phyloP scores from a whole-genome alignment of 495 filamentous ascomycete species.

The Viridothelium virens region DNA sequence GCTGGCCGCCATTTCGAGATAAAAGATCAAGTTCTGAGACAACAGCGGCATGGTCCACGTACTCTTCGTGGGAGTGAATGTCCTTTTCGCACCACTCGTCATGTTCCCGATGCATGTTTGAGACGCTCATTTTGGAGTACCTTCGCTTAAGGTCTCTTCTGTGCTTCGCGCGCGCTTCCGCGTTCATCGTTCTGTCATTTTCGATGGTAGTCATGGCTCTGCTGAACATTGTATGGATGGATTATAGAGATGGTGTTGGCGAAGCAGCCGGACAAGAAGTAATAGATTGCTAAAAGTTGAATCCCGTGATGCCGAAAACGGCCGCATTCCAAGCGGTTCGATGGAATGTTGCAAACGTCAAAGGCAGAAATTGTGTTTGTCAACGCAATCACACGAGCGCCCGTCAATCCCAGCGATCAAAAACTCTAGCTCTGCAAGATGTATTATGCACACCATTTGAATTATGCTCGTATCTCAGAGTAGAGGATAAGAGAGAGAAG shows the following conservation, averaged over 20 bases:
- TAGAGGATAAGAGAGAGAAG: no score
- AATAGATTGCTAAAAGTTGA: not conserved
- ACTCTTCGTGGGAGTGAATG: not conserved
- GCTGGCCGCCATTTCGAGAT: not conserved
- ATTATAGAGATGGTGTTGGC: no score
- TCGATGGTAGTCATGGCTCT: not conserved
- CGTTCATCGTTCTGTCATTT: not conserved
- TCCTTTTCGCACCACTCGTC: not conserved
- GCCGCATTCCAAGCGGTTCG: not conserved
- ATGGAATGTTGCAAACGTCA: slow-evolving; percentile 5
- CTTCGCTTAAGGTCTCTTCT: not conserved
- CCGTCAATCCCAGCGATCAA: no score
- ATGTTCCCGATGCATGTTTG: not conserved
- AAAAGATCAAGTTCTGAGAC: not conserved
- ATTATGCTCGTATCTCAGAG: no score
- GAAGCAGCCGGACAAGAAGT: not conserved
- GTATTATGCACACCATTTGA: no score
- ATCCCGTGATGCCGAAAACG: not conserved
- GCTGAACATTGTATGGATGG: not conserved
- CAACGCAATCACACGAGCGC: no score
- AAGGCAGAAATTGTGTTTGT: not conserved
- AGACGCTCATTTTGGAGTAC: not conserved
- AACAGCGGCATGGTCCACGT: not conserved
- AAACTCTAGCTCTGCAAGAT: no score
- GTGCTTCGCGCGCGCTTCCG: not conserved